Evolutionary conservation across 345 rosid genomes (phyloP), one percentile per base, ranked within the genome.

Genomic region (Sisymbrium altissimum): DNA sequence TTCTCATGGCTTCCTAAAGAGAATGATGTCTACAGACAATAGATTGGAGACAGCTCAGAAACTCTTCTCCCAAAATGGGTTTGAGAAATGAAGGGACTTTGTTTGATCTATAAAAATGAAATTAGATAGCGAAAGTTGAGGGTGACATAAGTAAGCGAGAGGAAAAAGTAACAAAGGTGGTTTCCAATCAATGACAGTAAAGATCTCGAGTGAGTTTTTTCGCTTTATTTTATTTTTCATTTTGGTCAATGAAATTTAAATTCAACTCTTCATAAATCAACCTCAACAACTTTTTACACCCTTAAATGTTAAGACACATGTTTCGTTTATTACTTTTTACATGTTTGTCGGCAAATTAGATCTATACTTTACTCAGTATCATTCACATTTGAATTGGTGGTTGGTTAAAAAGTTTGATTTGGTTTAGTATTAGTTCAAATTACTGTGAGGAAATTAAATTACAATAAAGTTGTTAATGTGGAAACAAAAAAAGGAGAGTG

Each of bases 141-240:
- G 63, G 49, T 19, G 76, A 40, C 52, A 77, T 65, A 64, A 71
- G 43, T 56, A 77, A 57, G 68, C 46, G 61, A 56, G 75, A 69
- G 41, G 49, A 40, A 53, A 50, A 59, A 9, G 57, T 9, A 18
- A 58, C 53, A 52, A 8, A 39, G 80, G 75, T 70, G 49, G 79
- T 70, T n/a, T 76, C 44, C 44, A 54, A 70, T 76, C 50, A 44
- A 76, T 76, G 74, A 75, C 79, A 35, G 65, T 75, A 70, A 43
- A 53, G 70, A 36, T 75, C 71, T 76, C 70, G 59, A 70, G 65
- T 45, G 13, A 21, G 19, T 52, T 61, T 11, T n/a, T 57, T 41
- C 13, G 4, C 49, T 45, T 64, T 55, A 33, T 8, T 56, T 56
- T 44, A n/a, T 23, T 48, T 48, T 44, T 17, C 15, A 30, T 6